Percentiles rank a stretch among this genome's conserved stretches.
Evolutionary conservation across 2,329 filamentous ascomycete genomes (phyloP).

Genomic region (Zelopaecilomyces penicillatus): DNA sequence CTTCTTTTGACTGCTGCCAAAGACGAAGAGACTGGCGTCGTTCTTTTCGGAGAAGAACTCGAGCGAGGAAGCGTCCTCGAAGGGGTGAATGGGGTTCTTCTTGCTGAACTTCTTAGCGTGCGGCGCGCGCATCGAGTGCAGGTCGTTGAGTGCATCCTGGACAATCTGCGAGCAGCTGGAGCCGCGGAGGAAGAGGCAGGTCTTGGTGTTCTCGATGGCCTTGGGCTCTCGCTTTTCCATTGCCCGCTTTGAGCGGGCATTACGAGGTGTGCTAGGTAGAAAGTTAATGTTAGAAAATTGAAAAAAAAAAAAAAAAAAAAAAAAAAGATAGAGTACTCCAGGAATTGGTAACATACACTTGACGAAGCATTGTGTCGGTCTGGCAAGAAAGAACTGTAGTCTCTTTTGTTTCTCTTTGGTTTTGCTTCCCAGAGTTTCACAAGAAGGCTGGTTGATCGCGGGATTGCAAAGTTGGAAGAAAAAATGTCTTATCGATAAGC

Average conservation of each 20-base stretch:
- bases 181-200: slow-evolving; percentile 80
- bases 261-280: slow-evolving; percentile 45
- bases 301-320: neutral
- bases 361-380: slow-evolving; percentile 35
- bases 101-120: slow-evolving; percentile 88
- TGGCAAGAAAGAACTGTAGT: slow-evolving; percentile 8
- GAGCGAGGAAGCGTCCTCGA: slow-evolving; percentile 78
- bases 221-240: slow-evolving; percentile 91
- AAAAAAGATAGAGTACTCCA: neutral
- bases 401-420: slow-evolving; percentile 8
- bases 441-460: neutral
- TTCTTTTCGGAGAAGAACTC: slow-evolving; percentile 98
- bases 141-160: slow-evolving; percentile 75
- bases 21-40: slow-evolving; percentile 77
- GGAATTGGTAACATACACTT: slow-evolving; percentile 32
- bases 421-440: slow-evolving; percentile 8
- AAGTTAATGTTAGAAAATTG: neutral
- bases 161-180: slow-evolving; percentile 75
- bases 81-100: slow-evolving; percentile 93
- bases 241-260: slow-evolving; percentile 86
- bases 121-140: slow-evolving; percentile 77
- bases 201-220: slow-evolving; percentile 80
- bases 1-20: slow-evolving; percentile 85
- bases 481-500: slow-evolving; percentile 29
- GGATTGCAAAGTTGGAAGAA: slow-evolving; percentile 11